These are phyloP conservation scores for Pichia sp. DNA, from an alignment of 1,139 yeast genomes.

Conservation along the genomic window DNA sequence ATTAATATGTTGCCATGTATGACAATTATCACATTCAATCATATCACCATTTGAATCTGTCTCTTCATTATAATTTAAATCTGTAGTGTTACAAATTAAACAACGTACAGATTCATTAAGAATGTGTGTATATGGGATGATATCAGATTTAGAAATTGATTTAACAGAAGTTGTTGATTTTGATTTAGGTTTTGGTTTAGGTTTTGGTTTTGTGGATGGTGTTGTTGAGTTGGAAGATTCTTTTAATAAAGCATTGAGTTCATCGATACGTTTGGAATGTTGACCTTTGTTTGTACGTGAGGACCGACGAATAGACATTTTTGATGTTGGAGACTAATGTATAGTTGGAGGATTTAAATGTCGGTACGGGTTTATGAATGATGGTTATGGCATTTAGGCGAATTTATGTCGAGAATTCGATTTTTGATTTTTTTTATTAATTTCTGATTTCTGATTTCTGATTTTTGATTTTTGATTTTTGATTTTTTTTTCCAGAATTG, in stretches of 20 bases:
- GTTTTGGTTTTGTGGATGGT: background rate
- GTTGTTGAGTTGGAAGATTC: background rate
- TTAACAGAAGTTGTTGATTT: background rate
- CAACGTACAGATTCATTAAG: constrained; percentile 45
- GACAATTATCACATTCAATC: constrained; percentile 75
- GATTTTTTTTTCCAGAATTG: too few relatives aligned
- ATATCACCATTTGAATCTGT: constrained; percentile 58
- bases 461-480: too few relatives aligned
- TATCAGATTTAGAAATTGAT: background rate
- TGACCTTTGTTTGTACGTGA: background rate
- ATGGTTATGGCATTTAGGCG: too few relatives aligned
- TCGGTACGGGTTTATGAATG: too few relatives aligned
- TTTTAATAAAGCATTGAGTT: background rate
- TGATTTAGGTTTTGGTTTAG: background rate
- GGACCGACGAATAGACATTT: background rate
- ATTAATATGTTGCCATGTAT: constrained; percentile 78
- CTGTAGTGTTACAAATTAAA: constrained; percentile 57
- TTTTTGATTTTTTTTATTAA: too few relatives aligned
- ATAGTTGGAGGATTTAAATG: too few relatives aligned
- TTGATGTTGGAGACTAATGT: too few relatives aligned
- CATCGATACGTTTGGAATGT: background rate
- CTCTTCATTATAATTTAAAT: constrained; percentile 54
- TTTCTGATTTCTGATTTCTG: too few relatives aligned
- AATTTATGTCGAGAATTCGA: too few relatives aligned
- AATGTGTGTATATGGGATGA: constrained; percentile 4